Evolutionary conservation across 2,329 filamentous ascomycete genomes (phyloP), one percentile per base, ranked within the genome.

Genomic region (Paecilomyces sp.): DNA sequence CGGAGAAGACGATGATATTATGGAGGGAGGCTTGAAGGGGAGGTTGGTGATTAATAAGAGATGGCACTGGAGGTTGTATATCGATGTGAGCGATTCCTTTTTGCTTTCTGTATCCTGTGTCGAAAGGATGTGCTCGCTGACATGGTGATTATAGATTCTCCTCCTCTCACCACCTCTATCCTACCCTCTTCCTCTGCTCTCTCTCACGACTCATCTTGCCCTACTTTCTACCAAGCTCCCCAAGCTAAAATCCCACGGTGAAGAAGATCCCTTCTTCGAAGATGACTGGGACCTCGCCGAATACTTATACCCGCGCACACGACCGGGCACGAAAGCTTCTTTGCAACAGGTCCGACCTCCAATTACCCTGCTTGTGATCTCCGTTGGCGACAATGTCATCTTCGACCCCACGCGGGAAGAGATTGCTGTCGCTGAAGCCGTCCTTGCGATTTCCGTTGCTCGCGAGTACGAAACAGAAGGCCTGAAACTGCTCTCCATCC

Each of bases 191-290:
- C 93, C 93, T 1, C 84, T 99, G 11, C 87, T 99, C 51, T 96
- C 92, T 33, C 84, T 97, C 60, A 96, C 94, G 22, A 93, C 91
- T 55, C 92, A 99, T 73, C 88, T 99, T 62, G 94, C 94, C 2
- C 88, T 99, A 54, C 86, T 97, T 63, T 88, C 90, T 31, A 93
- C 94, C 6, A 87, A 89, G 64, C 82, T 97, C 2, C 94, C 94
- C 7, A 84, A 87, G 28, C 81, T 97, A 57, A 91, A 91, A 72
- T 97, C 92, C 1, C 90, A 96, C 74, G 85, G 85, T 60, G 93
- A 97, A 76, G 94, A 99, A 78, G 94, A 99, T 68, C 94, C 94
- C 12, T 87, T 97, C 71, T 99, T 99, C 76, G 89, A 97, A 78
- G 94, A 99, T 77, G 94, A 99, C 78, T 99, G 94, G 94, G 91